Base-by-base conservation (phyloP, 2,329 filamentous ascomycete species). In the Diplodia seriata region DNA sequence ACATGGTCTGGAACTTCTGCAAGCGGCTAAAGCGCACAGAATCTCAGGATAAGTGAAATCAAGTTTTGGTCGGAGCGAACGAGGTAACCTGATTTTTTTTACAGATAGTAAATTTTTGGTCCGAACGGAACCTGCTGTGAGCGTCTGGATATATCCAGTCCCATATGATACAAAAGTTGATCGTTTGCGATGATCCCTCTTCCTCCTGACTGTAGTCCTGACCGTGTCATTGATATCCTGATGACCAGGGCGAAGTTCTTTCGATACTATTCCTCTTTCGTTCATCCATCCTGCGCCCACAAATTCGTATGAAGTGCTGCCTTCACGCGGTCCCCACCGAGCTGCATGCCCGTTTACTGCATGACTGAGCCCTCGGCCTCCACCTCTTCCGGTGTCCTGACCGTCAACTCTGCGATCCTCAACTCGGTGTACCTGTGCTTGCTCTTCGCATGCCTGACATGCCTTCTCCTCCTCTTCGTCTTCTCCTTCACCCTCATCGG, bases 351-450 rank as follows among this genome's bases (percentile, higher is more conserved):
- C 40, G 18, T 43, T 18, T 43, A 43, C 18, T 43, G 40, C 40
- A 15, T 18, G 5, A 6, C 18, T 43, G 40, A 7, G 40, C 18
- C 3, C 40, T 40, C 14, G 11, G 40, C 5, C 18, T 15, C 40
- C 18, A 87, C 78, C 76, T 87, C 83, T 62, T 88, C 86, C 69
- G 85, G 70, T 31, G 80, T 82, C 79, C 84, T 86, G 5, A 97
- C 85, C 76, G 86, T 90, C 70, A 98, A 77, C 80, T 98, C 92
- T 76, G 91, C 90, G 71, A 99, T 91, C 76, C 89, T 86, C 80
- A 99, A 76, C 26, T 97, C 87, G 2, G 95, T 99, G 80, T 91
- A 97, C 75, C 87, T 86, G 77, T 97, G 92, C 86, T 99, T 97
- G 84, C 93, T 97, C 82, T 86, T 90, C 11, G 95, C 90, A 69